Percentiles rank a stretch among this genome's conserved stretches.
These are phyloP conservation scores for Fremontodendron californicum DNA, from an alignment of 345 rosid genomes.

Conservation along the genomic window DNA sequence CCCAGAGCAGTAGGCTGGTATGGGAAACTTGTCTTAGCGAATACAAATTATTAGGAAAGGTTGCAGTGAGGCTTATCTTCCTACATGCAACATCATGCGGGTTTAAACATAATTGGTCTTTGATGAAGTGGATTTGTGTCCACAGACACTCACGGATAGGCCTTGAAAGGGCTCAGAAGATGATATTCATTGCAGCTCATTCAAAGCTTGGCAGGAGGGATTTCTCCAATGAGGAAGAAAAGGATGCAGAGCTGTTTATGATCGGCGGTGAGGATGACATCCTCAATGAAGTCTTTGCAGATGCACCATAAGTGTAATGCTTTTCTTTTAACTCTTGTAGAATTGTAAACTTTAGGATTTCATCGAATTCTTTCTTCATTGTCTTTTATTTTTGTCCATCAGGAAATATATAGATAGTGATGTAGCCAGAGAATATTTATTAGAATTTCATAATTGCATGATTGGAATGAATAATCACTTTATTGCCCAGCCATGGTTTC, in stretches of 20 bases:
- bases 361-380: constrained; percentile 27
- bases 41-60: constrained; percentile 48
- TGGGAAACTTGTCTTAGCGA: constrained; percentile 62
- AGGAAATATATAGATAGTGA: constrained; percentile 12
- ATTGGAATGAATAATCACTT: constrained; percentile 28
- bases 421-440: constrained; percentile 20
- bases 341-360: constrained; percentile 31
- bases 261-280: constrained; percentile 39
- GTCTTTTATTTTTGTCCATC: constrained; percentile 17
- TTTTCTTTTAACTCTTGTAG: constrained; percentile 34
- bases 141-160: constrained; percentile 36
- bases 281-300: constrained; percentile 40
- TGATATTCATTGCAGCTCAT: constrained; percentile 56
- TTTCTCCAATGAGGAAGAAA: constrained; percentile 44
- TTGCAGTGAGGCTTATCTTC: constrained; percentile 52
- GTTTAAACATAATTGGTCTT: constrained; percentile 45
- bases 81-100: constrained; percentile 53
- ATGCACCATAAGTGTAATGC: constrained; percentile 44
- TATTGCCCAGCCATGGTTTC: constrained; percentile 10
- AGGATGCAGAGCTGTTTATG: constrained; percentile 43
- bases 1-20: constrained; percentile 57
- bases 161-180: constrained; percentile 51
- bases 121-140: constrained; percentile 38
- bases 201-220: constrained; percentile 48
- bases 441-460: constrained; percentile 21